Evolutionary conservation across 345 rosid species (phyloP), one percentile per base, ranked within the genome.

Genomic region (Salix arbutifolia): DNA sequence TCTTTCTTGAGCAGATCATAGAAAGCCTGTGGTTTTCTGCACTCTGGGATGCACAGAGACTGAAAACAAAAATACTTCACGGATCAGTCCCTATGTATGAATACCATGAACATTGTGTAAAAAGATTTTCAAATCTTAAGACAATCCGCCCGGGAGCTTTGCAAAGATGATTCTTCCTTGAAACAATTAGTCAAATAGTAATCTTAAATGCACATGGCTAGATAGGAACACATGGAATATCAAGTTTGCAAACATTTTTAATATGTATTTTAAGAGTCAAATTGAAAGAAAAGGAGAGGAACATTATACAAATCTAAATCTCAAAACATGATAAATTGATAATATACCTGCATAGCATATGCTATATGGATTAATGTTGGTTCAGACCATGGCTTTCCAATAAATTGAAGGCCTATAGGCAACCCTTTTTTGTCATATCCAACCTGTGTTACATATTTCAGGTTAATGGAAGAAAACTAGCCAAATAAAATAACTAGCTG

Each of bases 371-470:
- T 78, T 61, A 91, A 66, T 14, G 90, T 90, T 18, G 93, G 56
- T 56, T 91, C 96, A 30, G 92, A 90, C 96, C 96, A 91, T 38
- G 96, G 96, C 82, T 74, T 88, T 75, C 96, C 96, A 3, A 88
- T 90, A 62, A 91, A 88, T 61, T 91, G 96, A 46, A 91, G 88
- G 35, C 96, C 92, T 40, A 90, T 87, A 5, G 96, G 96, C 84
- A 91, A 70, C 5, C 92, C 91, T 33, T 66, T 80, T 44, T 77
- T 77, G 77, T 91, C 96, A 79, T 90, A 91, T 82, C 96, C 93
- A 61, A 91, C 88, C 96, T 91, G 50, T 66, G 8, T 28, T n/a
- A 10, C 12, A 42, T 31, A 56, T 8, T 11, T 62, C 56, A 21
- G 56, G 33, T 53, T 42, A 60, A n/a, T 61, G 38, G 6, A 56